Percentiles rank a stretch among this genome's conserved stretches.
These are phyloP conservation scores for Geotrichum histeridarum DNA, from an alignment of 1,139 yeast genomes.

Conservation along the genomic window DNA sequence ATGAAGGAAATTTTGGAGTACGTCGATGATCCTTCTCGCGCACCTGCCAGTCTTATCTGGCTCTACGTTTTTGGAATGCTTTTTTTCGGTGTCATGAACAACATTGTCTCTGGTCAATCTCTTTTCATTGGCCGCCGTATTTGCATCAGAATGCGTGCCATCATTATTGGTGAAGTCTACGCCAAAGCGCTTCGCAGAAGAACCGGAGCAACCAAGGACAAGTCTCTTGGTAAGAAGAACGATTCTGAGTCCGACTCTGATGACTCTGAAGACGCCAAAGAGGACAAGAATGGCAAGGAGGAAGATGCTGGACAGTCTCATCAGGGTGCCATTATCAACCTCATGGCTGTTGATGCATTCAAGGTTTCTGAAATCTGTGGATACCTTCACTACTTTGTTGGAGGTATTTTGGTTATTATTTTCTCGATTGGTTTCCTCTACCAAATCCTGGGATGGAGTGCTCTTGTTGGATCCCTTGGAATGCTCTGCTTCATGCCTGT, in stretches of 20 bases:
- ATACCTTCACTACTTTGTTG: constrained; percentile 74
- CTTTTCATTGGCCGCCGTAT: constrained; percentile 87
- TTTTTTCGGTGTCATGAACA: constrained; percentile 53
- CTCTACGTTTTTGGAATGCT: constrained; percentile 75
- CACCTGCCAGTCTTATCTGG: constrained; percentile 78
- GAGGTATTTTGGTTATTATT: constrained; percentile 63
- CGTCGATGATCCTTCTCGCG: constrained; percentile 63
- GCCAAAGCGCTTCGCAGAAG: constrained; percentile 87
- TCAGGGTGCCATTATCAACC: constrained; percentile 85
- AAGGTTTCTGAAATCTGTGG: constrained; percentile 84
- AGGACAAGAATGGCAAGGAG: constrained; percentile 28
- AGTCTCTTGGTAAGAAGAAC: constrained; percentile 30
- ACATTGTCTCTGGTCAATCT: constrained; percentile 74
- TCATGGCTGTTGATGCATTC: constrained; percentile 95
- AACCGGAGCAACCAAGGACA: constrained; percentile 45
- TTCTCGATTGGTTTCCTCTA: constrained; percentile 66
- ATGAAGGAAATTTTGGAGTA: constrained; percentile 76
- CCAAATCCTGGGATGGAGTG: constrained; percentile 78
- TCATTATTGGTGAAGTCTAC: constrained; percentile 85
- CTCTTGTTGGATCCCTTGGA: constrained; percentile 72
- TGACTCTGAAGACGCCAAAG: constrained; percentile 27
- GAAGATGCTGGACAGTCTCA: constrained; percentile 54
- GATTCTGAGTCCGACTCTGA: constrained; percentile 15
- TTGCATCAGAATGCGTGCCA: constrained; percentile 84
- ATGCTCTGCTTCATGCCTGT: constrained; percentile 66